Evolutionary conservation across 2,329 filamentous ascomycete genomes (phyloP).

Genomic region (Phyllosticta citriasiana): DNA sequence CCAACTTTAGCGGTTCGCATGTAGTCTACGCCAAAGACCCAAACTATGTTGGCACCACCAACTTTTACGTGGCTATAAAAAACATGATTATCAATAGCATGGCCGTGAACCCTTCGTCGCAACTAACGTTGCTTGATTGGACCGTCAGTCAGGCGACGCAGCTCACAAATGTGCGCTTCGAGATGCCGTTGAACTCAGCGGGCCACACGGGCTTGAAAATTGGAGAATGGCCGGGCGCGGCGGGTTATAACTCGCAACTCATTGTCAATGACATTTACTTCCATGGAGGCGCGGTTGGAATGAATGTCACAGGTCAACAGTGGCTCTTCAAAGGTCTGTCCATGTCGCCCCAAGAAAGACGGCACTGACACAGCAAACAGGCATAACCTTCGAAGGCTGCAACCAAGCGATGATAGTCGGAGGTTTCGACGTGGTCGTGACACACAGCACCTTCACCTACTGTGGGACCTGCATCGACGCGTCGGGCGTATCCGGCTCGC

Average conservation of each 20-base stretch:
- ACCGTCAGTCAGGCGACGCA: constrained; percentile 20
- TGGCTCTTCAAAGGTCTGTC: constrained; percentile 24
- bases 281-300: constrained; percentile 16
- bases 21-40: constrained; percentile 16
- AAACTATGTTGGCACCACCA: constrained; percentile 12
- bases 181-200: constrained; percentile 24
- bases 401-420: not conserved
- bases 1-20: not conserved
- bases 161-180: constrained; percentile 21
- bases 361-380: constrained; percentile 34
- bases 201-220: constrained; percentile 29
- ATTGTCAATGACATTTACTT: constrained; percentile 8
- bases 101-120: constrained; percentile 10
- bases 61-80: constrained; percentile 20
- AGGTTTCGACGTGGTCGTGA: constrained; percentile 6
- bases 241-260: constrained; percentile 19
- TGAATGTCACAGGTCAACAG: constrained; percentile 25
- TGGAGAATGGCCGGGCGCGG: constrained; percentile 20
- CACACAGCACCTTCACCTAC: constrained; percentile 2
- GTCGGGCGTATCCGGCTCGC: not conserved
- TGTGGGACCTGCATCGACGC: constrained; percentile 1
- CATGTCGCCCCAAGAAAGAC: constrained; percentile 17
- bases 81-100: constrained; percentile 21
- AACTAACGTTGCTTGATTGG: constrained; percentile 19
- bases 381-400: constrained; percentile 12